Conservation (phyloP, 805 yeast genomes). For the Danielozyma ontarioensis region DNA sequence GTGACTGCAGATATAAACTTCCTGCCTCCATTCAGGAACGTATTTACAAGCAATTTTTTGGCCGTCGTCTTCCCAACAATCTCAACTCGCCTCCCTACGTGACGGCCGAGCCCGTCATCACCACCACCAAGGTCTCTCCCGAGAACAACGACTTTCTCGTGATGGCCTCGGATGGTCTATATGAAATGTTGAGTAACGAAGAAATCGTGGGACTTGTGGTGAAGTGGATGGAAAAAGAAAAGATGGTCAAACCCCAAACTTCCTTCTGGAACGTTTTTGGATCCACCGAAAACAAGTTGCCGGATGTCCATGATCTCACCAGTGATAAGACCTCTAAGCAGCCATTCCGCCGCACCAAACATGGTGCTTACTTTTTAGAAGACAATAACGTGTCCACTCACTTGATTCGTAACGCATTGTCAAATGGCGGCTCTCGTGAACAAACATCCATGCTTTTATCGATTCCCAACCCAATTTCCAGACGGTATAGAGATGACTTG, state of each 20-base stretch:
- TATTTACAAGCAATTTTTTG: slow-evolving; percentile 73
- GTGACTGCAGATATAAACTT: slow-evolving; percentile 92
- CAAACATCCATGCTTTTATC: slow-evolving; percentile 84
- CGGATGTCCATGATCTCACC: slow-evolving; percentile 60
- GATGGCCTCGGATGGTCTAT: slow-evolving; percentile 90
- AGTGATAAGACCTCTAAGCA: slow-evolving; percentile 60
- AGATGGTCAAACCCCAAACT: slow-evolving; percentile 49
- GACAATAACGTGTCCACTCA: slow-evolving; percentile 92
- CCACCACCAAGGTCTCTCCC: slow-evolving; percentile 72
- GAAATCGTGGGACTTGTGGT: slow-evolving; percentile 91
- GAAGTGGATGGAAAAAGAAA: slow-evolving; percentile 82
- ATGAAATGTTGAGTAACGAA: slow-evolving; percentile 86
- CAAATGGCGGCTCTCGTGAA: slow-evolving; percentile 81
- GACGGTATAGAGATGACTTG: slow-evolving; percentile 91
- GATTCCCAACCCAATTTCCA: slow-evolving; percentile 86
- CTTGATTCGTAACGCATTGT: slow-evolving; percentile 85
- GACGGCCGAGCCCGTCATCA: slow-evolving; percentile 91
- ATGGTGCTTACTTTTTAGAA: slow-evolving; percentile 52
- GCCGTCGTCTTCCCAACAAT: slow-evolving; percentile 67
- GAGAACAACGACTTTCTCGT: slow-evolving; percentile 79
- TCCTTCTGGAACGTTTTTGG: slow-evolving; percentile 44
- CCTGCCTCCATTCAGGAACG: slow-evolving; percentile 69
- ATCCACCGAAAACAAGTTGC: slow-evolving; percentile 45
- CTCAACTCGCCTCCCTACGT: slow-evolving; percentile 92
- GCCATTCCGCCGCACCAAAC: slow-evolving; percentile 58